Base-by-base conservation (phyloP, 148 eudicot species). In the Camellia lanceoleosa region DNA sequence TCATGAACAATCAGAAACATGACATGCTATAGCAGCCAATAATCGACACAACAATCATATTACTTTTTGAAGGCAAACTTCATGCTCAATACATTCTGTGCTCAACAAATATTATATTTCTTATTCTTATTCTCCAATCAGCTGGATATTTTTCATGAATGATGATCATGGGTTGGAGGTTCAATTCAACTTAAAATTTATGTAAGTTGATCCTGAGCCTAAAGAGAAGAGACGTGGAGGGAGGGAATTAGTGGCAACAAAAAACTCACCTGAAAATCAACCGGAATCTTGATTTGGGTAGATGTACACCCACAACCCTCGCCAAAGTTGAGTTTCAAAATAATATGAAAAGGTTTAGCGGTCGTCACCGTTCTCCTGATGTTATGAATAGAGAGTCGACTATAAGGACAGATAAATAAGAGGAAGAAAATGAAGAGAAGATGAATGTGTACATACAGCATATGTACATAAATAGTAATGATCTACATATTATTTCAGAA, bases 271-370 rank as follows among this genome's bases (percentile, higher is more conserved):
- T 84, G 86, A 79, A 95, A 95, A 84, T 95, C 88, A 82, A 95
- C 87, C 3, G 96, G 94, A 80, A 91, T 80, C 51, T 77, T 83
- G 68, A 95, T 89, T 47, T 80, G 84, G 76, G 82, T 86, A 80
- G 13, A 75, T 65, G 81, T 79, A 81, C 98, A 92, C 80, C 88
- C 87, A 75, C 97, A 93, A 81, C 97, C 95, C 73, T 93, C 92
- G 44, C 89, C 80, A 79, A 95, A 95, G 89, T 92, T 89, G 87
- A 95, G 80, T 70, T 87, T 90, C 89, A 95, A 78, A 59, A 88
- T 72, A 59, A 93, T 84, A 80, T 91, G 85, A 88, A 93, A 95
- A 63, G 94, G 94, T 51, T 86, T 87, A 44, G 84, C 75, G 20
- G 75, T 80, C 78, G 87, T 82, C 71, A 79, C 85, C 19, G 88